phyloP scores from a whole-genome alignment of 306 rosid genomes.

The Gastrolobium bilobum region DNA sequence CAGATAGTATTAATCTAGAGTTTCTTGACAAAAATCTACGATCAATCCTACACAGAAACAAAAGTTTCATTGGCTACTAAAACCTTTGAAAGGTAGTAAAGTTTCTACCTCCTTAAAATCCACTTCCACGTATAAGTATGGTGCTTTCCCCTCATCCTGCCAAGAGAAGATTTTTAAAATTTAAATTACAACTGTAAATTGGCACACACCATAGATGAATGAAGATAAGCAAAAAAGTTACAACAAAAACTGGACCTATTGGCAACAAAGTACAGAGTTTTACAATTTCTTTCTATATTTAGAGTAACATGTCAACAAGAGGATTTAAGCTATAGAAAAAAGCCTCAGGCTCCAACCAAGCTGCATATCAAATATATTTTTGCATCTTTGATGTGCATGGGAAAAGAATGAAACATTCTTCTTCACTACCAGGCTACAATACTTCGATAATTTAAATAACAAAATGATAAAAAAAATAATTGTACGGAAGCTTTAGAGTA shows the following conservation, averaged over 20 bases:
- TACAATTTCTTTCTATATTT: not conserved
- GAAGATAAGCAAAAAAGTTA: constrained; percentile 34
- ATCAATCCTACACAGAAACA: constrained; percentile 33
- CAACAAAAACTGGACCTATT: constrained; percentile 10
- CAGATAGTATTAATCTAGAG: constrained; percentile 12
- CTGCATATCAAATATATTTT: constrained; percentile 7
- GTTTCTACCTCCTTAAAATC: constrained; percentile 90
- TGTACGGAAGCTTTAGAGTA: constrained; percentile 2
- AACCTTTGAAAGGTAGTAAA: constrained; percentile 37
- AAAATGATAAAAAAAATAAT: not conserved
- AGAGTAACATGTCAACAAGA: not conserved
- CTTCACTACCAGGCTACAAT: not conserved
- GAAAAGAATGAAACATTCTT: constrained; percentile 24
- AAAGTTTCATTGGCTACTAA: constrained; percentile 41
- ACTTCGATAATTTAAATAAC: not conserved
- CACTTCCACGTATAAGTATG: constrained; percentile 85
- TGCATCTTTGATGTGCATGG: constrained; percentile 27
- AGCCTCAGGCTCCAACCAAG: constrained; percentile 24
- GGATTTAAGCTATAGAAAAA: not conserved
- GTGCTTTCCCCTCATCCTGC: constrained; percentile 92
- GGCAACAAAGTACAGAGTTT: constrained; percentile 21
- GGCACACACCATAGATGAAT: constrained; percentile 23
- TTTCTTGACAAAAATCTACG: constrained; percentile 41
- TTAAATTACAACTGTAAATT: constrained; percentile 38
- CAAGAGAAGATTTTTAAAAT: constrained; percentile 36